Evolutionary conservation across 1,139 yeast species (phyloP).

Genomic region (Candida gigantensis): DNA sequence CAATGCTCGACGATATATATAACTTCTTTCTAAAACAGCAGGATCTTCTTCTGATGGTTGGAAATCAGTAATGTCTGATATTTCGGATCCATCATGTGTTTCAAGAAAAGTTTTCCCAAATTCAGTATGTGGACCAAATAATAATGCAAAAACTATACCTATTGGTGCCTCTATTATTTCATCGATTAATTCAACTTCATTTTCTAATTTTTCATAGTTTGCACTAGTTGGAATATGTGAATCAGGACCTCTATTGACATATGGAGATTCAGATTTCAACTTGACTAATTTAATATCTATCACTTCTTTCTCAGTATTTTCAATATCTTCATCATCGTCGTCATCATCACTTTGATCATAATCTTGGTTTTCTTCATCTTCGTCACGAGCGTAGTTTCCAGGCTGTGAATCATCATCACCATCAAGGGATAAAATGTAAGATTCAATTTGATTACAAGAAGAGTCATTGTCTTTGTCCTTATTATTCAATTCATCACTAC

Average conservation of each 20-base stretch:
- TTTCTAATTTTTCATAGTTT: conserved; percentile 20
- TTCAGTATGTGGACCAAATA: conserved; percentile 45
- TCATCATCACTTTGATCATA: conserved; percentile 17
- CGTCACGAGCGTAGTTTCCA: too few relatives aligned
- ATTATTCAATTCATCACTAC: conserved; percentile 12
- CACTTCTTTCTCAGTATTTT: conserved; percentile 14
- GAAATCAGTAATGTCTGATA: conserved; percentile 44
- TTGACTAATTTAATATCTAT: conserved; percentile 20
- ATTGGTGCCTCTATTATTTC: conserved; percentile 46
- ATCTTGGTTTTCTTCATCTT: conserved; percentile 17
- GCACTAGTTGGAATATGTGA: conserved; percentile 36
- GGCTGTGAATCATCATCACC: conserved; percentile 28
- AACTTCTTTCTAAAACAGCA: conserved; percentile 33
- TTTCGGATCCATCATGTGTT: conserved; percentile 49
- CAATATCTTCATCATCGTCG: conserved; percentile 15
- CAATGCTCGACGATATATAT: conserved; percentile 46
- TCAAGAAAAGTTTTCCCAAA: conserved; percentile 45
- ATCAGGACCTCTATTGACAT: conserved; percentile 41
- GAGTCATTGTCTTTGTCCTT: conserved; percentile 11
- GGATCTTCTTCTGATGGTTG: conserved; percentile 34
- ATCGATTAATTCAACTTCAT: conserved; percentile 36
- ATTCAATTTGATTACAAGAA: conserved; percentile 20
- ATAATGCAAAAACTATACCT: conserved; percentile 48
- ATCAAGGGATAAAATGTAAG: conserved; percentile 38
- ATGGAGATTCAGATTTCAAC: conserved; percentile 34